Percentiles rank a stretch among this genome's conserved stretches.
These are phyloP conservation scores for Spathaspora sp. DNA, from an alignment of 1,139 yeast species.

Conservation along the genomic window DNA sequence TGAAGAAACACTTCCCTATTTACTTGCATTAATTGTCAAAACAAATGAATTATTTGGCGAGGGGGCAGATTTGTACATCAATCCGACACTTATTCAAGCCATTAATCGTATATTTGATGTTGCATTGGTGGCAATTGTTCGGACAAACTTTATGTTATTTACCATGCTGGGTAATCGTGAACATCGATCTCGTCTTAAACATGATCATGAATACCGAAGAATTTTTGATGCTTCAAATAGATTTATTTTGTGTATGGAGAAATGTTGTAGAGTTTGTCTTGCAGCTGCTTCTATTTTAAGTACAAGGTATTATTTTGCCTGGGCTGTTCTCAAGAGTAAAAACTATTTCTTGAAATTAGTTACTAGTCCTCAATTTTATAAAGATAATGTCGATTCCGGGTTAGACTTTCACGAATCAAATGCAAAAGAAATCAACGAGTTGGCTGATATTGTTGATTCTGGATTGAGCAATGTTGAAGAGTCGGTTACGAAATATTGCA, in stretches of 20 bases:
- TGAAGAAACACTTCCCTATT: constrained; percentile 37
- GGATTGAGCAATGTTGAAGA: constrained; percentile 8
- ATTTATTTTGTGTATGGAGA: constrained; percentile 27
- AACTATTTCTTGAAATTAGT: constrained; percentile 27
- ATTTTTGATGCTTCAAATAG: constrained; percentile 22
- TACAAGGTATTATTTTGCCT: constrained; percentile 47
- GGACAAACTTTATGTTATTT: constrained; percentile 24
- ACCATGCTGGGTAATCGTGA: constrained; percentile 14
- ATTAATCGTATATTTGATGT: constrained; percentile 38
- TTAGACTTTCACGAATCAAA: constrained; percentile 14
- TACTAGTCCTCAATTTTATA: constrained; percentile 30
- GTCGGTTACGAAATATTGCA: constrained; percentile 10
- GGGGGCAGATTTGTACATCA: constrained; percentile 34
- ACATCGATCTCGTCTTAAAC: constrained; percentile 16
- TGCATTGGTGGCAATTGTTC: constrained; percentile 27
- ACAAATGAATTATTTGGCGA: constrained; percentile 25
- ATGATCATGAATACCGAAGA: constrained; percentile 16
- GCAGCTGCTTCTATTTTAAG: constrained; percentile 33
- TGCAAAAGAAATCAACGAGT: constrained; percentile 23
- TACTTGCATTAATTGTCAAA: constrained; percentile 25
- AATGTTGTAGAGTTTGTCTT: constrained; percentile 33
- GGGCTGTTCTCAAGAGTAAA: constrained; percentile 47
- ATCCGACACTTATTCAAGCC: constrained; percentile 39
- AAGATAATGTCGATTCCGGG: constrained; percentile 16
- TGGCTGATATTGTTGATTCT: constrained; percentile 12